A percentile compares a stretch with the other conserved stretches of the same genome.
phyloP scores from a whole-genome alignment of 225 moss, liverwort and hornwort genomes.

The Sphagnum tenellum region DNA sequence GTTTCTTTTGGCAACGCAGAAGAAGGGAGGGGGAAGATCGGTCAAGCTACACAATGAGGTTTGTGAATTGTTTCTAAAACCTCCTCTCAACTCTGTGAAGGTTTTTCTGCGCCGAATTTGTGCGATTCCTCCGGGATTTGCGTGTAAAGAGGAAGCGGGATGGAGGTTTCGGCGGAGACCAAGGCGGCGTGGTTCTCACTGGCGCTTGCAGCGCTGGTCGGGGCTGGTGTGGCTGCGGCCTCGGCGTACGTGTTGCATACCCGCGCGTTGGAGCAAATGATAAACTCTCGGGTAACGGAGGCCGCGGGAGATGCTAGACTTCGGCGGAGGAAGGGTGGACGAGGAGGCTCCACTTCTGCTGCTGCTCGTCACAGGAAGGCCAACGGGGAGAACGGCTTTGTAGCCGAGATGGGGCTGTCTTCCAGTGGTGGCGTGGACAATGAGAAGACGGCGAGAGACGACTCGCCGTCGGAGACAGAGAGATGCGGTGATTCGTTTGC shows the following conservation, averaged over 20 bases:
- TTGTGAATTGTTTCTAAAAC: no score
- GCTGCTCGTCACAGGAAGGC: slow-evolving; percentile 7
- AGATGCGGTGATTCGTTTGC: slow-evolving; percentile 22
- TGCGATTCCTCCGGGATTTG: no score
- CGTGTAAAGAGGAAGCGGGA: background rate
- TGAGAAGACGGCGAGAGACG: slow-evolving; percentile 12
- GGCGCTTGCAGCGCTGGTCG: slow-evolving; percentile 52
- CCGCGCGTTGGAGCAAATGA: slow-evolving; percentile 56
- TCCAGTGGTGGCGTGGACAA: slow-evolving; percentile 18
- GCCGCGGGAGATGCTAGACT: slow-evolving; percentile 37
- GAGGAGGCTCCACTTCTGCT: background rate
- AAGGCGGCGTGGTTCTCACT: slow-evolving; percentile 49
- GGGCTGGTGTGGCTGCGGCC: slow-evolving; percentile 49
- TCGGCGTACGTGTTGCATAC: slow-evolving; percentile 67
- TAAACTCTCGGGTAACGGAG: slow-evolving; percentile 13
- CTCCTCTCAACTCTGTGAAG: no score
- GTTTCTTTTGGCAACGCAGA: no score
- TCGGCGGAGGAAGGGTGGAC: slow-evolving; percentile 21
- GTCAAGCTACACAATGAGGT: no score
- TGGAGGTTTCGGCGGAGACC: slow-evolving; percentile 16
- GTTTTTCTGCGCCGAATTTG: no score
- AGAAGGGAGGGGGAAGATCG: no score
- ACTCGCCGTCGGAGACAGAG: slow-evolving; percentile 11
- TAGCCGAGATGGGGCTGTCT: slow-evolving; percentile 24
- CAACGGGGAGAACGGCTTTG: slow-evolving; percentile 6